Evolutionary conservation across 169 alveolate species (phyloP), one percentile per base, ranked within the genome.

Genomic region (Plasmodium blacklocki): DNA sequence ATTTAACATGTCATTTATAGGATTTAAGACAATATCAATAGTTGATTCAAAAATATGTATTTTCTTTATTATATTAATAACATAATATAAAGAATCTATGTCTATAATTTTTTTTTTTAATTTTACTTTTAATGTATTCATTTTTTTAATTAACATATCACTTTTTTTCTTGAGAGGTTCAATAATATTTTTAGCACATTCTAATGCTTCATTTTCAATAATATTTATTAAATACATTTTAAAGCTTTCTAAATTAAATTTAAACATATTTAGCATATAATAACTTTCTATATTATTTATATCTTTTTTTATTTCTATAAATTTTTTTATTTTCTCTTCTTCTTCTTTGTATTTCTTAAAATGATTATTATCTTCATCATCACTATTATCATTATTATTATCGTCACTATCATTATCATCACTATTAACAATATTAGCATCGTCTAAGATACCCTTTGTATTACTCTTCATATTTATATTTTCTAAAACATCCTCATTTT

Each of bases 71-170:
- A 86, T 72, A 39, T 86, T 73, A 11, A 86, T 86, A 18, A 86
- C 92, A 64, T 86, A 86, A 74, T 86, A 72, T 5, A 86, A 87
- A 5, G 87, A 70, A 60, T 86, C 92, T 8, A 86, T 56, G 71
- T 86, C 87, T 29, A 63, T 39, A 23, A 86, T 72, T 5, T 86
- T 68, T 49, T 86, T 86, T 26, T 86, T 86, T 70, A 86, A 19
- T 58, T 66, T 72, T 59, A 70, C 62, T 21, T 86, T 86, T 21
- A 60, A 86, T 3, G 15, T 58, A 62, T 64, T 70, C 70, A 86
- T 86, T 60, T 86, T 86, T 45, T 86, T 86, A 71, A 86, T 70
- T 47, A 86, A 29, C 67, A 60, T 7, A 21, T 86, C 92, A 64
- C 92, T 86, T 62, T 71, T 86, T 59, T 59, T 72, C 68, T 54